Evolutionary conservation across 169 alveolate species (phyloP).

Genomic region (Plasmodium fragile): DNA sequence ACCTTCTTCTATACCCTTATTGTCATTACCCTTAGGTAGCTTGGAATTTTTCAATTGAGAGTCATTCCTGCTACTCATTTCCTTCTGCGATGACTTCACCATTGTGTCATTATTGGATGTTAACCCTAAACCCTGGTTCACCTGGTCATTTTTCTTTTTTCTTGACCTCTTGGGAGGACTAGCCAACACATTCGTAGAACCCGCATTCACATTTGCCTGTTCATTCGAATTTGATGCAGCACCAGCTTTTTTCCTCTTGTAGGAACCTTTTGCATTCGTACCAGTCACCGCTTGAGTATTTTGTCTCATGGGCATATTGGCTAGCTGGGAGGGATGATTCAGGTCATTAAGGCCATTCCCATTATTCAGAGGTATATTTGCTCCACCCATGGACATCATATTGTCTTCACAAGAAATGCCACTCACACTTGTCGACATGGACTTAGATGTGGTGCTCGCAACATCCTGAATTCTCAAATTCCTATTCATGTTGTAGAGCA

Average conservation of each 20-base stretch:
- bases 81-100: background rate
- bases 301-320: constrained; percentile 8
- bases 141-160: constrained; percentile 32
- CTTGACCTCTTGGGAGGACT: constrained; percentile 12
- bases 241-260: constrained; percentile 36
- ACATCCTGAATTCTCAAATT: background rate
- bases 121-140: background rate
- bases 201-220: background rate
- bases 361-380: background rate
- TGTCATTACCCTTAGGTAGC: background rate
- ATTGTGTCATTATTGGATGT: constrained; percentile 22
- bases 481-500: constrained; percentile 2
- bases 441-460: background rate
- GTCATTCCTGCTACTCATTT: background rate
- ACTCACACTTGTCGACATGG: background rate
- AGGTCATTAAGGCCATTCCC: background rate
- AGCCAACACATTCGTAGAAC: background rate
- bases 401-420: background rate
- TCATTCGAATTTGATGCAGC: background rate
- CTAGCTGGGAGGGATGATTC: background rate
- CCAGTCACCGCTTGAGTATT: constrained; percentile 6
- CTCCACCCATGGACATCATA: background rate
- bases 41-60: background rate
- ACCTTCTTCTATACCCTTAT: background rate
- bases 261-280: background rate